A percentile compares a stretch with the other conserved stretches of the same genome.
phyloP scores from a whole-genome alignment of 257 asterid genomes.

The Rubia yunnanensis region DNA sequence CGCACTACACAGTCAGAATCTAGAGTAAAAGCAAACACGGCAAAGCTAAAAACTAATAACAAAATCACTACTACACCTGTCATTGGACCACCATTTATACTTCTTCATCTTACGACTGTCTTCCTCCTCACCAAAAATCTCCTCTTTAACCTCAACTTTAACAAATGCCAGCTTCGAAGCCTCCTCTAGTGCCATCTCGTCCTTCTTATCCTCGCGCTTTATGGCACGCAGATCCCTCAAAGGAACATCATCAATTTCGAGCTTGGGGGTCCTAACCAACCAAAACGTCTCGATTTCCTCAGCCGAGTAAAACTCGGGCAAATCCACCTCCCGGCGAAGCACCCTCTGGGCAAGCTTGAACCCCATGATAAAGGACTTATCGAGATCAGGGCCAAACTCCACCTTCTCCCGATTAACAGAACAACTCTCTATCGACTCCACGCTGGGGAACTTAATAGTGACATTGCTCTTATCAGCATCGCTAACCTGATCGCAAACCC shows the following conservation, averaged over 20 bases:
- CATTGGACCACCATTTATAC: constrained; percentile 20
- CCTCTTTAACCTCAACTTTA: constrained; percentile 19
- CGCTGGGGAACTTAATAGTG: constrained; percentile 15
- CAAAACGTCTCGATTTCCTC: constrained; percentile 18
- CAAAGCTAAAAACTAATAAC: background rate
- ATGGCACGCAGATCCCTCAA: background rate
- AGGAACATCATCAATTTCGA: constrained; percentile 18
- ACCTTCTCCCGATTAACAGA: background rate
- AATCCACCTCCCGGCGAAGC: constrained; percentile 10
- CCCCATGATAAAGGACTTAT: constrained; percentile 20
- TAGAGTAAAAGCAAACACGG: background rate
- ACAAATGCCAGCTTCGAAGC: constrained; percentile 10
- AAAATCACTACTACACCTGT: constrained; percentile 13
- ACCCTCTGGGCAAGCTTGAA: constrained; percentile 16
- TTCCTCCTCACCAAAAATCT: constrained; percentile 13
- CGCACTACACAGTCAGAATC: background rate
- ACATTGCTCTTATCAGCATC: constrained; percentile 17
- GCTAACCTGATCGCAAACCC: constrained; percentile 6
- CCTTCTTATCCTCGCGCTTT: constrained; percentile 4
- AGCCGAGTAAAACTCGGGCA: constrained; percentile 7
- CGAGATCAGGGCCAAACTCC: constrained; percentile 10
- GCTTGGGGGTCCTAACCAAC: constrained; percentile 17
- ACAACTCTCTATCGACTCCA: constrained; percentile 9
- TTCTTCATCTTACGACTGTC: constrained; percentile 14
- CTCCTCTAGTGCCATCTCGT: constrained; percentile 11